phyloP scores from a whole-genome alignment of 306 rosid genomes.

The Prunus persica region Prunus_persica_NCBIv2 NC_034013.1:14248001-14248500 shows the following conservation, averaged over 20 bases:
- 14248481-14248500: neutral
- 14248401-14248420: neutral
- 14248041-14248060: slow-evolving; percentile 79
- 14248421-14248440: neutral
- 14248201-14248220: slow-evolving; percentile 92
- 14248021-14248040: slow-evolving; percentile 97
- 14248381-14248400: neutral
- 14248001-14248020: slow-evolving; percentile 87
- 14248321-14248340: slow-evolving; percentile 11
- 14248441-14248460: neutral
- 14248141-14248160: slow-evolving; percentile 20
- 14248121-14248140: neutral
- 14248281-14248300: slow-evolving; percentile 3
- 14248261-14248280: slow-evolving; percentile 18
- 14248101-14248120: slow-evolving; percentile 24
- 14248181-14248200: slow-evolving; percentile 96
- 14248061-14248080: slow-evolving; percentile 82
- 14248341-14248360: neutral
- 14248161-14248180: slow-evolving; percentile 99
- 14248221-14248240: slow-evolving; percentile 81
- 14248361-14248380: neutral
- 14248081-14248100: slow-evolving; percentile 56
- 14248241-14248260: slow-evolving; percentile 66
- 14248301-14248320: slow-evolving; percentile 7
- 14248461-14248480: neutral